Conservation (phyloP, 139 green algal genomes). For the Coelastrella sp. region DNA sequence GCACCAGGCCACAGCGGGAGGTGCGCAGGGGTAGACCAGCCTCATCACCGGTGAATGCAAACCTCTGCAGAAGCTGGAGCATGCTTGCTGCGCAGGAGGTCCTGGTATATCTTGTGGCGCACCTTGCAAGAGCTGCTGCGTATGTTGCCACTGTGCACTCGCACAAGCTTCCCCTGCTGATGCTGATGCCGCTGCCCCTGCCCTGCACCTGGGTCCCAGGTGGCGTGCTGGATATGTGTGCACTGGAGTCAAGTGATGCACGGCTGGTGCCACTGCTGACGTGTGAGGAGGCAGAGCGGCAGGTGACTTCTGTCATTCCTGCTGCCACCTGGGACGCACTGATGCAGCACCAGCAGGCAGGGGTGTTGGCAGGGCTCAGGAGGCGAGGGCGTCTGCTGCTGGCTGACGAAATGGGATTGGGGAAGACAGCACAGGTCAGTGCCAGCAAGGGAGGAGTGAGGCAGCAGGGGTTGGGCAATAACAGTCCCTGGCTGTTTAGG, state of each 20-base stretch:
- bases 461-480: too few relatives aligned
- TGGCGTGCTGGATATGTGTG: not conserved
- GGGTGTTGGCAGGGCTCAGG: slow-evolving; percentile 46
- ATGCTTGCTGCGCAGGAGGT: too few relatives aligned
- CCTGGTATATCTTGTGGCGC: too few relatives aligned
- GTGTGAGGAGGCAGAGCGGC: not conserved
- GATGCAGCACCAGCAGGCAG: slow-evolving; percentile 56
- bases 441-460: too few relatives aligned
- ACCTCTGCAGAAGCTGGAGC: too few relatives aligned
- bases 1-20: not conserved
- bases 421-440: slow-evolving; percentile 59
- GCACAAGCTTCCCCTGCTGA: not conserved
- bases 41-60: too few relatives aligned
- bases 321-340: slow-evolving; percentile 32
- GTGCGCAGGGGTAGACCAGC: not conserved
- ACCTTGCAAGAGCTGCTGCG: too few relatives aligned
- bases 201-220: not conserved
- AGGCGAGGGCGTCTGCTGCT: slow-evolving; percentile 14
- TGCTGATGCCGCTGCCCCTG: slow-evolving; percentile 7
- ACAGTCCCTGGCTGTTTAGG: too few relatives aligned
- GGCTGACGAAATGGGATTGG: slow-evolving; percentile 64
- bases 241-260: not conserved
- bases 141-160: too few relatives aligned
- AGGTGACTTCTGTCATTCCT: slow-evolving; percentile 58
- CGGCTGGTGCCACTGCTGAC: not conserved